phyloP scores from a whole-genome alignment of 768 basidiomycete genomes.

The Lentinula sp. region DNA sequence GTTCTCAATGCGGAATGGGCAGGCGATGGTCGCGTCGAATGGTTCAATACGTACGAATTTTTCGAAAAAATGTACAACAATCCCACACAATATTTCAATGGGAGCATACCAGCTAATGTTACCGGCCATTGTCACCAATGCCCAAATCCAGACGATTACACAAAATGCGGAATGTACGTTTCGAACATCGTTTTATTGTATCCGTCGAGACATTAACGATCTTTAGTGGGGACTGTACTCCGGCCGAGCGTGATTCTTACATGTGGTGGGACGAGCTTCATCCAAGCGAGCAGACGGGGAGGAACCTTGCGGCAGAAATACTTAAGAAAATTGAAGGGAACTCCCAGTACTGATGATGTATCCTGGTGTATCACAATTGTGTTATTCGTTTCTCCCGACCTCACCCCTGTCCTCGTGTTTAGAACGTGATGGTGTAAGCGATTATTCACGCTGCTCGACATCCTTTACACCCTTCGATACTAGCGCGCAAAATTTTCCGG shows the following conservation, averaged over 20 bases:
- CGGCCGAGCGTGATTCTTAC: constrained; percentile 13
- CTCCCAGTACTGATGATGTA: background rate
- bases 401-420: too few relatives aligned
- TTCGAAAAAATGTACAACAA: constrained; percentile 17
- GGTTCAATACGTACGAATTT: constrained; percentile 16
- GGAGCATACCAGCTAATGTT: constrained; percentile 15
- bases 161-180: constrained; percentile 7
- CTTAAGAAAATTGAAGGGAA: constrained; percentile 1
- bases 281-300: constrained; percentile 6
- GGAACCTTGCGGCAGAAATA: background rate
- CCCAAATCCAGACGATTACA: constrained; percentile 10
- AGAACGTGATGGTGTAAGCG: too few relatives aligned
- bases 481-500: too few relatives aligned
- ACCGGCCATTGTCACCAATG: constrained; percentile 18
- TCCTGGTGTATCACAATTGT: too few relatives aligned
- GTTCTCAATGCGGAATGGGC: constrained; percentile 13
- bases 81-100: constrained; percentile 16
- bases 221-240: constrained; percentile 14
- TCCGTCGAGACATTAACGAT: background rate
- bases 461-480: too few relatives aligned
- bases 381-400: too few relatives aligned
- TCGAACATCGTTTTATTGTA: background rate
- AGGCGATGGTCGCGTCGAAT: constrained; percentile 6
- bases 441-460: too few relatives aligned
- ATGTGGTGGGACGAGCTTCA: constrained; percentile 16